Evolutionary conservation across 192 early-diverging fungal species (phyloP), one percentile per base, ranked within the genome.

Genomic region (Coemansia sp.): DNA sequence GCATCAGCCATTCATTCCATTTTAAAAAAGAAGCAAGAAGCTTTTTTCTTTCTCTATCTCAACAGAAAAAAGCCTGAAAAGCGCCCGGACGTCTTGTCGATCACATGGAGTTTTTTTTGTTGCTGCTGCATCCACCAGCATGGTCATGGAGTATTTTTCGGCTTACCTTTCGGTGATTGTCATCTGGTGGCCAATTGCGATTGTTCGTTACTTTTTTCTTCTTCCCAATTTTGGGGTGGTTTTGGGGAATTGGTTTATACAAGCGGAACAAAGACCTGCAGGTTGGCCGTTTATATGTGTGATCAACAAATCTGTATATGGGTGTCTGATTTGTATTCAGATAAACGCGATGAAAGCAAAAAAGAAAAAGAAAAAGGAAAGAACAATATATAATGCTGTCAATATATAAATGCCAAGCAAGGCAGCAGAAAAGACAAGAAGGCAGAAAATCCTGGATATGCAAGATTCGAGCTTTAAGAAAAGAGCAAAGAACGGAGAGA

Each of bases 141-240:
- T 26, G 16, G 16, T 40, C 60, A 62, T 63, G 72, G 77, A 26
- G 56, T 64, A 63, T 80, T 80, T 80, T 74, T 80, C 72, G 72
- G 77, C 73, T 76, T 76, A 76, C 74, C 74, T 70, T 57, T 76
- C 74, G 21, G 65, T 71, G 74, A 76, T 76, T 42, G 74, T 76
- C 74, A 76, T 76, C 42, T 56, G 10, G 49, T 40, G 52, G 52
- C 41, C 61, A 62, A 42, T 42, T 18, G 37, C 41, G 16, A 32
- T 18, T 45, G 61, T 13, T 26, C 26, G 51, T 54, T 54, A 11
- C 51, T 54, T 26, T 26, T 26, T 26, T 26, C 26, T 26, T 26
- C 26, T 26, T 26, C 26, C 26, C 26, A 26, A 26, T 26, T 26
- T 26, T 26, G 26, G 26, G 26, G 26, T 26, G 51, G 21, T 54